A percentile compares a stretch with the other conserved stretches of the same genome.
These are phyloP conservation scores for Vigna trinervia DNA, from an alignment of 306 rosid genomes.

Conservation along the genomic window DNA sequence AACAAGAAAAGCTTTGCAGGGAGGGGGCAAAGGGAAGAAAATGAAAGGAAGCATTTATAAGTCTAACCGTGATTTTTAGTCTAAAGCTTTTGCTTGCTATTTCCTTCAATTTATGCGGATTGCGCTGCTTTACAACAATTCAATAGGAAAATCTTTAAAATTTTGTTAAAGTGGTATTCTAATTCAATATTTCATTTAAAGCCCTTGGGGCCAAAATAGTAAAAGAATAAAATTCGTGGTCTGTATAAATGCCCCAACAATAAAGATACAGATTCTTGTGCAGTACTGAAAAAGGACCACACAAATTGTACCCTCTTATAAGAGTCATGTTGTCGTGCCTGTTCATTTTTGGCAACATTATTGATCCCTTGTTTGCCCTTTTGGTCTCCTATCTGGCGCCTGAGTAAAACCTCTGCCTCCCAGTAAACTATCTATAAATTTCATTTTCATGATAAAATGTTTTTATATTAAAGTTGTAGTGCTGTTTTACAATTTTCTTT, in stretches of 20 bases:
- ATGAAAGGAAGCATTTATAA: constrained; percentile 33
- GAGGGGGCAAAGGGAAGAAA: constrained; percentile 33
- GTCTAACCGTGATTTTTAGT: constrained; percentile 29
- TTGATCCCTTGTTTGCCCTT: not conserved
- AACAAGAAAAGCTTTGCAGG: constrained; percentile 16
- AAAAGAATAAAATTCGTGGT: not conserved
- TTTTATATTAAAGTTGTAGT: no score
- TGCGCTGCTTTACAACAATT: constrained; percentile 11
- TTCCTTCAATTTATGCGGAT: constrained; percentile 26
- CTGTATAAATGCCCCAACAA: not conserved
- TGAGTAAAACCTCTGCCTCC: not conserved
- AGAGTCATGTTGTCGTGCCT: not conserved
- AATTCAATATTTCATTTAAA: constrained; percentile 21
- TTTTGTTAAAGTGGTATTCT: constrained; percentile 21
- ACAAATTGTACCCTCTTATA: not conserved
- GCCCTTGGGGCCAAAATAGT: not conserved
- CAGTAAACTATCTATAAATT: not conserved
- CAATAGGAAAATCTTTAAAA: constrained; percentile 24
- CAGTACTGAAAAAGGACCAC: constrained; percentile 37
- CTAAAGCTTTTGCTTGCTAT: constrained; percentile 14
- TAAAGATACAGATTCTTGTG: constrained; percentile 31
- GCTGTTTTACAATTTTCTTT: not conserved
- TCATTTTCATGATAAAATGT: not conserved
- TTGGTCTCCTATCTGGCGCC: not conserved
- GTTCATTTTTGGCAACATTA: constrained; percentile 32